Evolutionary conservation across 2,329 filamentous ascomycete genomes (phyloP).

Genomic region (Nemania abortiva): DNA sequence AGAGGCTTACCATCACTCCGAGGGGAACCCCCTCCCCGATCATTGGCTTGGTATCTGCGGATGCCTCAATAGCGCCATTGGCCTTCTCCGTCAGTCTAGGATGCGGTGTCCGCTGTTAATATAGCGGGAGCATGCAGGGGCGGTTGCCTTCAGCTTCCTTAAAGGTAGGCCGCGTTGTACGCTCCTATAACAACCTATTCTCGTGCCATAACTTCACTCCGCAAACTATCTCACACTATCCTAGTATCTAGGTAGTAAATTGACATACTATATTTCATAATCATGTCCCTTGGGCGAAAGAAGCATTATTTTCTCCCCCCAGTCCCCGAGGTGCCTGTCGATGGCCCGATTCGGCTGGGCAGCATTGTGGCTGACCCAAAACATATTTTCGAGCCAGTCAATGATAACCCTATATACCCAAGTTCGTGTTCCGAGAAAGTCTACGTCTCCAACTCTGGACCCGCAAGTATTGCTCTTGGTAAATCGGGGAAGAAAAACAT

Average conservation of each 20-base stretch:
- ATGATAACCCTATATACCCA: conserved; percentile 12
- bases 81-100: not conserved
- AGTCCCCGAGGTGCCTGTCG: conserved; percentile 21
- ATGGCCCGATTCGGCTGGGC: conserved; percentile 19
- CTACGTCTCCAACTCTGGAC: conserved; percentile 21
- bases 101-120: not conserved
- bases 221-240: not conserved
- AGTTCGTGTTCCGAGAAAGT: conserved; percentile 19
- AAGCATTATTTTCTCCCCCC: conserved; percentile 27
- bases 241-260: not conserved
- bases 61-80: too few relatives aligned
- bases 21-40: too few relatives aligned
- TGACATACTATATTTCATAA: not conserved
- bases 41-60: too few relatives aligned
- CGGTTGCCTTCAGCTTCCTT: not conserved
- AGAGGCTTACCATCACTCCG: not conserved
- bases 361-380: conserved; percentile 18
- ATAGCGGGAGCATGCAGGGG: not conserved
- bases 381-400: conserved; percentile 20
- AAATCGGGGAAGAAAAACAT: conserved; percentile 18
- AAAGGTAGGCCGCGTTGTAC: conserved; percentile 5
- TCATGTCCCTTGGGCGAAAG: conserved; percentile 21
- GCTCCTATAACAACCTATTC: not conserved
- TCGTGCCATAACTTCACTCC: not conserved
- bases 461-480: conserved; percentile 13